Percentiles rank a stretch among this genome's conserved stretches.
phyloP scores from a whole-genome alignment of 2,329 filamentous ascomycete species.

The Fusarium sp. region DNA sequence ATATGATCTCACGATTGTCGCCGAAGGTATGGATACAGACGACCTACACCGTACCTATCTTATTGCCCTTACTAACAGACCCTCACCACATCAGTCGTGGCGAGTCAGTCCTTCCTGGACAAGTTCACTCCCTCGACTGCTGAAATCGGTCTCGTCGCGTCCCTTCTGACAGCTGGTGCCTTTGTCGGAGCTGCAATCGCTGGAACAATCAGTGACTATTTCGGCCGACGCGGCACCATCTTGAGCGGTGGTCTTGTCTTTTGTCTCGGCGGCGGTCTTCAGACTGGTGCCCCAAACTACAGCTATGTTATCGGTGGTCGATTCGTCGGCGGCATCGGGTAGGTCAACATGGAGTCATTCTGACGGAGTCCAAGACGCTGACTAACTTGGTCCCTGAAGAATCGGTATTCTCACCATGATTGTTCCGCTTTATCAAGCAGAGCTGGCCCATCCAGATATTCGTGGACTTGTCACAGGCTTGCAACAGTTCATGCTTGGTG shows the following conservation, averaged over 20 bases:
- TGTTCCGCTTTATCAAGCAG: background rate
- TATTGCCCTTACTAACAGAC: background rate
- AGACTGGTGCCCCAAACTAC: background rate
- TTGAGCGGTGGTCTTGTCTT: background rate
- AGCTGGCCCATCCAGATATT: background rate
- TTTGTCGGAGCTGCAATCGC: background rate
- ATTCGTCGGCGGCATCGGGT: background rate
- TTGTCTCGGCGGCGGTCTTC: background rate
- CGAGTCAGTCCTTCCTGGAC: background rate
- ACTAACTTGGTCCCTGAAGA: background rate
- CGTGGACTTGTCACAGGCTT: background rate
- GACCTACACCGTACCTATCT: background rate
- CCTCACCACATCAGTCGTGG: background rate
- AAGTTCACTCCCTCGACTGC: background rate
- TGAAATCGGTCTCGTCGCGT: background rate
- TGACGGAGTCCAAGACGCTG: background rate
- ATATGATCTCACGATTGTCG: background rate
- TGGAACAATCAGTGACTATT: background rate
- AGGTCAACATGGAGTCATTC: background rate
- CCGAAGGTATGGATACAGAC: background rate
- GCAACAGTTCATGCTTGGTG: background rate
- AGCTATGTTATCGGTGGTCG: background rate
- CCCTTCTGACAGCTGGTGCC: background rate
- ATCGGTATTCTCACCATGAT: background rate
- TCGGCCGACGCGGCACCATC: background rate